Conservation (phyloP, 164 flowering plant genomes). For the Liquidambar formosana region DNA sequence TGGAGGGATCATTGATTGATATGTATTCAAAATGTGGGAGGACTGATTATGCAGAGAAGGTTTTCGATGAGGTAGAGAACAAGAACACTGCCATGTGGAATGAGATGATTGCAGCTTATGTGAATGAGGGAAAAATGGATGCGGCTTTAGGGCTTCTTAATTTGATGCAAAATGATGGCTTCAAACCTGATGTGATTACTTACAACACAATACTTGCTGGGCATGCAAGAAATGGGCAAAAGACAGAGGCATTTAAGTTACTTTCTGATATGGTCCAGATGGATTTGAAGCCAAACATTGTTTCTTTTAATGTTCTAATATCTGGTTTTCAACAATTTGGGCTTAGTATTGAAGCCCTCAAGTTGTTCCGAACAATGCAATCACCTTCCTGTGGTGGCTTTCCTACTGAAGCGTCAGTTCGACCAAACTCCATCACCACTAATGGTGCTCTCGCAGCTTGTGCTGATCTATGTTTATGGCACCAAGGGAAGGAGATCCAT, state of each 20-base stretch:
- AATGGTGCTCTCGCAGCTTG: conserved; percentile 56
- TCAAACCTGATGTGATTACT: conserved; percentile 43
- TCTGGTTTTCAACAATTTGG: conserved; percentile 57
- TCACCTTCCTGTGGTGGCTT: conserved; percentile 13
- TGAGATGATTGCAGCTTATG: conserved; percentile 46
- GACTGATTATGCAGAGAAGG: conserved; percentile 32
- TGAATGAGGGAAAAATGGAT: conserved; percentile 36
- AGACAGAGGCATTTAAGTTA: conserved; percentile 34
- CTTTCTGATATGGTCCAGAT: conserved; percentile 34
- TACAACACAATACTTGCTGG: conserved; percentile 48
- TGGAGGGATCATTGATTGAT: conserved; percentile 44
- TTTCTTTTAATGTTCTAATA: conserved; percentile 39
- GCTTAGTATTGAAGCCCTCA: conserved; percentile 38
- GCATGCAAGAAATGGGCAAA: conserved; percentile 40
- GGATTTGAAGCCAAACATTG: conserved; percentile 42
- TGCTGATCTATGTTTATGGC: conserved; percentile 25
- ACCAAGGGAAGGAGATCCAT: conserved; percentile 48
- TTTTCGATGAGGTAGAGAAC: conserved; percentile 27
- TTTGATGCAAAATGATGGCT: conserved; percentile 31
- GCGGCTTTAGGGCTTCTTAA: conserved; percentile 28
- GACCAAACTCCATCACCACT: conserved; percentile 34
- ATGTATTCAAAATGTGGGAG: conserved; percentile 50
- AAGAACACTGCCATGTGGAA: conserved; percentile 47
- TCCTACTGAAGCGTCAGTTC: conserved; percentile 13
- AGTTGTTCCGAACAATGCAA: conserved; percentile 42